Conservation (phyloP, 495 filamentous ascomycete genomes). For the Podospora bellae-mahoneyi region DNA sequence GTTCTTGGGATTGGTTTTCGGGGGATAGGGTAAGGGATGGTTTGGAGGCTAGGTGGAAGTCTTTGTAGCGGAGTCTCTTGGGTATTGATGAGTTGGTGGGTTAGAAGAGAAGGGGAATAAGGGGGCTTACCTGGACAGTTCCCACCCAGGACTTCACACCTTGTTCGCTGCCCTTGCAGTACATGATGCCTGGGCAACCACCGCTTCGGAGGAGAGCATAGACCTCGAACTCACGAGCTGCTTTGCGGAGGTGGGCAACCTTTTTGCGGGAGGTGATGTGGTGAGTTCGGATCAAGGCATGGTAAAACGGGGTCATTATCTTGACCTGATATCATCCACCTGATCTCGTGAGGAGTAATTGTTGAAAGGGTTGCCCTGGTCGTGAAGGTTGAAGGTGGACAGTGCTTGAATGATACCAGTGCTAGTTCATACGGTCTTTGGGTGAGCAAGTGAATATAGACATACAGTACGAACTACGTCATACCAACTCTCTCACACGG, state of each 20-base stretch:
- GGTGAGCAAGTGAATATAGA: neutral
- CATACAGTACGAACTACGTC: neutral
- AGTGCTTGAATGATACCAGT: neutral
- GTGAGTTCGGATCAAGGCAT: constrained; percentile 71
- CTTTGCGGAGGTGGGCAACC: constrained; percentile 60
- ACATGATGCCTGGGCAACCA: constrained; percentile 71
- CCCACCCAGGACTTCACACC: constrained; percentile 33
- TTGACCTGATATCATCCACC: neutral
- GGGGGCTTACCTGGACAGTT: constrained; percentile 30
- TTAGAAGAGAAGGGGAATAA: neutral
- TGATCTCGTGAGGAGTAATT: neutral
- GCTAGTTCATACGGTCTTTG: neutral
- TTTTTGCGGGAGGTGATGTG: constrained; percentile 83
- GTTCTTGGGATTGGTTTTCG: constrained; percentile 10
- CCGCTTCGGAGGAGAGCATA: constrained; percentile 64
- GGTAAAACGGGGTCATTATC: constrained; percentile 34
- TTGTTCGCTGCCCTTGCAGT: constrained; percentile 60
- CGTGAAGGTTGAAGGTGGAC: neutral
- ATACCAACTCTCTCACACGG: neutral
- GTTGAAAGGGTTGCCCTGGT: neutral
- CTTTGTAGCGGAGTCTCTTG: constrained; percentile 34
- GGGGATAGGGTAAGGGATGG: constrained; percentile 21
- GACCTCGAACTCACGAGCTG: constrained; percentile 54
- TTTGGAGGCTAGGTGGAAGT: constrained; percentile 31
- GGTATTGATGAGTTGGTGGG: neutral